Base-by-base conservation (phyloP, 768 basidiomycete genomes). In the Multifurca ochricompacta region DNA sequence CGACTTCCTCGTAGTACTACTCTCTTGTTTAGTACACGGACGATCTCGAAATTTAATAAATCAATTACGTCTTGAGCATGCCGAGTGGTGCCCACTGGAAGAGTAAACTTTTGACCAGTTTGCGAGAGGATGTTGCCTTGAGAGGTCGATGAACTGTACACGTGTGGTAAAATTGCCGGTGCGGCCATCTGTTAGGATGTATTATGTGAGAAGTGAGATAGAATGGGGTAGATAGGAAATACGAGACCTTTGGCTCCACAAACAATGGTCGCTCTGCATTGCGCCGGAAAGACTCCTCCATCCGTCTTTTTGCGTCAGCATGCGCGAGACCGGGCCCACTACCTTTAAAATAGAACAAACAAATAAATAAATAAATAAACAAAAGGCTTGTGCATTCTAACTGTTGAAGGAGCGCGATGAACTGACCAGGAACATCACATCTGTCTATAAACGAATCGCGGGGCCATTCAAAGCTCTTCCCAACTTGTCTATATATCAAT, bases 81-180 rank as follows among this genome's bases (percentile, higher is more conserved):
- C 25, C 89, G 75, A 18, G 75, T 74, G 2, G 94, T 97, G 1
- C 91, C 96, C 1, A 89, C 56, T 1, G 96, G 96, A 45, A 98
- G 69, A 65, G 83, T 73, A 64, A 91, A 89, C 62, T 83, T 85
- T 51, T 76, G 83, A 9, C 93, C 92, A 53, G 80, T 71, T 60
- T 83, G 76, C 1, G 88, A 87, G 11, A 91, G 67, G 9, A 83
- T 70, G 62, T 79, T 83, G 2, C 86, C 81, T 59, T 83, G 77
- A 4, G 68, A 66, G 41, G 77, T 70, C 3, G 74, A 70, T 21
- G 91, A 81, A 8, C 87, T 83, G 66, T 95, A 99, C 10, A 99
- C 86, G 71, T 98, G 84, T 0, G 96, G 96, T 16, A 90, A 77
- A 34, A 78, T 65, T 65, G 89, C 84, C 3, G 79, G 73, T 3